These are phyloP conservation scores for Cladosporium austrohemisphaericum DNA, from an alignment of 2,329 filamentous ascomycete genomes.

Conservation along the genomic window DNA sequence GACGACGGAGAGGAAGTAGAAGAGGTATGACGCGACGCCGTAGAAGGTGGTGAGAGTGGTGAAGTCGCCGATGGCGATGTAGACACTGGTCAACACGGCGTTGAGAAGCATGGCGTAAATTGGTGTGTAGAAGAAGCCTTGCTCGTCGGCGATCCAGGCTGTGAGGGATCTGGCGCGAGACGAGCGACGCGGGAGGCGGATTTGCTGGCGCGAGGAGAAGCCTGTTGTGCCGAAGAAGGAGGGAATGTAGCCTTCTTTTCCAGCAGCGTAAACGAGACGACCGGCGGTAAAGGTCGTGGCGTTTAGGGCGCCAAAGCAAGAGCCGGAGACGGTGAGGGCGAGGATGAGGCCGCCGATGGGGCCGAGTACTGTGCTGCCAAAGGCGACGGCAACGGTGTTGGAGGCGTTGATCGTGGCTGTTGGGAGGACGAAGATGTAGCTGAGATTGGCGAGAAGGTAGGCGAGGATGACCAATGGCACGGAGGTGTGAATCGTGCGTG, in stretches of 20 bases:
- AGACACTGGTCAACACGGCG: conserved; percentile 65
- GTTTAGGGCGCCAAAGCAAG: conserved; percentile 92
- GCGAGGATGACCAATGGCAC: conserved; percentile 89
- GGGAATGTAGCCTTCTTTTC: conserved; percentile 92
- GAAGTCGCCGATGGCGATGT: conserved; percentile 86
- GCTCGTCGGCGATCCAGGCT: conserved; percentile 69
- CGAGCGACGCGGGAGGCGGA: conserved; percentile 45
- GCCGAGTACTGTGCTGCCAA: conserved; percentile 86
- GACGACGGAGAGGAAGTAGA: conserved; percentile 94
- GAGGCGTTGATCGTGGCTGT: conserved; percentile 73
- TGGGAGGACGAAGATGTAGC: conserved; percentile 92
- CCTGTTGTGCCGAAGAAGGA: conserved; percentile 79
- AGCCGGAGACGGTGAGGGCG: conserved; percentile 83
- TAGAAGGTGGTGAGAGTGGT: conserved; percentile 92
- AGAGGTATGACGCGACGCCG: conserved; percentile 92
- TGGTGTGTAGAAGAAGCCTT: conserved; percentile 87
- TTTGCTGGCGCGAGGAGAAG: conserved; percentile 44
- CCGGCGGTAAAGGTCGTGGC: conserved; percentile 91
- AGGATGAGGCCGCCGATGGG: conserved; percentile 76
- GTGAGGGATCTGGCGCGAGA: conserved; percentile 55
- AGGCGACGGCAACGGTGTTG: conserved; percentile 94
- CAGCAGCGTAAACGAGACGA: conserved; percentile 86
- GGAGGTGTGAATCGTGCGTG: conserved; percentile 90
- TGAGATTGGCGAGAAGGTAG: conserved; percentile 86
- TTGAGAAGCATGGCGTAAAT: conserved; percentile 88